Conservation (phyloP, 2,329 filamentous ascomycete species). For the Fusarium sp. region DNA sequence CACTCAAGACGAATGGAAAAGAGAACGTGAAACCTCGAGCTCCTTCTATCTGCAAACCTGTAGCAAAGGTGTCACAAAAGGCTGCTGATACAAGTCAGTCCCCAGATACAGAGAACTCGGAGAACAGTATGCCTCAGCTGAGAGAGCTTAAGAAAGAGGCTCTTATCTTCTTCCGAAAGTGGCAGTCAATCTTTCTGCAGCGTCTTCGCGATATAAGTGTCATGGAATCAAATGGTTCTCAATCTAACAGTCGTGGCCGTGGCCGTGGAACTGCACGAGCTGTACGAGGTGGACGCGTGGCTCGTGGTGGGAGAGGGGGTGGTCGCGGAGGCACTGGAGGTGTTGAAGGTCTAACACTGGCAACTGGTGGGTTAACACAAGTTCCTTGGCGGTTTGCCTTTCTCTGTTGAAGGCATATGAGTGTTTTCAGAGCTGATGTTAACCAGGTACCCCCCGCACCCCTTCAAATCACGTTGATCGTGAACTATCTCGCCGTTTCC, state of each 20-base stretch:
- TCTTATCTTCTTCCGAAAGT: conserved; percentile 79
- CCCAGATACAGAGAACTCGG: conserved; percentile 48
- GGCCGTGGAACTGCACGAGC: conserved; percentile 48
- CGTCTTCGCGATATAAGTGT: conserved; percentile 76
- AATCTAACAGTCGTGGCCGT: conserved; percentile 47
- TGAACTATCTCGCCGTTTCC: conserved; percentile 62
- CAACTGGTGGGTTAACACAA: conserved; percentile 49
- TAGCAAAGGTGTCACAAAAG: conserved; percentile 24
- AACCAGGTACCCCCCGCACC: conserved; percentile 52
- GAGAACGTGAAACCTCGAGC: conserved; percentile 25
- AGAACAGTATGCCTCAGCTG: conserved; percentile 58
- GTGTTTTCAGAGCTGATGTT: conserved; percentile 8
- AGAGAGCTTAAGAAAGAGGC: conserved; percentile 76
- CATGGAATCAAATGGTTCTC: conserved; percentile 50
- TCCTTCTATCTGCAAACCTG: conserved; percentile 9
- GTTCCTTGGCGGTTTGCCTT: not conserved
- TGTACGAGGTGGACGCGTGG: conserved; percentile 44
- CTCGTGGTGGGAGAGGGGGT: conserved; percentile 48
- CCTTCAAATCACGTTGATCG: conserved; percentile 58
- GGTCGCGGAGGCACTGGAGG: conserved; percentile 41
- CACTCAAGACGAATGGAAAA: conserved; percentile 45
- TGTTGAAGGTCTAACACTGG: conserved; percentile 44
- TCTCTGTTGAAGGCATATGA: not conserved
- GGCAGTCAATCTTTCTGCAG: conserved; percentile 76
- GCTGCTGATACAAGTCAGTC: conserved; percentile 45